Evolutionary conservation across 2,329 filamentous ascomycete genomes (phyloP), one percentile per base, ranked within the genome.

Genomic region (Drechslerella dactyloides): DNA sequence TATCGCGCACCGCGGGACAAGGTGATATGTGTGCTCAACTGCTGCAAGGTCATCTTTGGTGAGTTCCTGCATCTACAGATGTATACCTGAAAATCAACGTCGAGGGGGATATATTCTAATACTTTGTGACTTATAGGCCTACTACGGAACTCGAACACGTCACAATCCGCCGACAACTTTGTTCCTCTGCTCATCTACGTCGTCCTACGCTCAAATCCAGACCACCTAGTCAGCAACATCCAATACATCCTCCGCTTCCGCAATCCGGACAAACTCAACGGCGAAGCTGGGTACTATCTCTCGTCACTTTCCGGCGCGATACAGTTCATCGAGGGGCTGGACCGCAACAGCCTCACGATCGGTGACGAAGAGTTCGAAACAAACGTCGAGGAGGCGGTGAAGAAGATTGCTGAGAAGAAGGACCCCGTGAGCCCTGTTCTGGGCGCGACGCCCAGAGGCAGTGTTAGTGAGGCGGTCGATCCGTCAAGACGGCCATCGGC

Each of bases 21-120:
- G 81, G 94, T 99, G 62, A 97, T 99, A 55, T 99, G 94, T 79
- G 91, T 97, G 51, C 82, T 99, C 63, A 99, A 99, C 81, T 97
- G 93, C 81, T 99, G 94, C 85, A 99, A 99, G 81, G 96, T 99
- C 74, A 97, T 99, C 74, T 97, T 99, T 80, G 94, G 90, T 91
- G 84, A 7, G 46, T 23, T 4, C 19, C 19, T 15, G n/a, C 17
- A 30, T 76, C 19, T 2, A 21, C n/a, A 19, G 13, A 21, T 10
- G 17, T n/a, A 19, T 37, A 21, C 46, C 19, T 46, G 4, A 7
- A 15, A 23, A 33, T 42, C 11, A 15, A 46, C n/a, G 17, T n/a
- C 54, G 15, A 57, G 42, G 13, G 23, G 10, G 17, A n/a, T 21
- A n/a, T 35, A 23, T 44, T 27, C 40, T 54, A 73, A 54, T 57